Conservation (phyloP, 805 yeast species). For the Kurtzmaniella fragi region DNA sequence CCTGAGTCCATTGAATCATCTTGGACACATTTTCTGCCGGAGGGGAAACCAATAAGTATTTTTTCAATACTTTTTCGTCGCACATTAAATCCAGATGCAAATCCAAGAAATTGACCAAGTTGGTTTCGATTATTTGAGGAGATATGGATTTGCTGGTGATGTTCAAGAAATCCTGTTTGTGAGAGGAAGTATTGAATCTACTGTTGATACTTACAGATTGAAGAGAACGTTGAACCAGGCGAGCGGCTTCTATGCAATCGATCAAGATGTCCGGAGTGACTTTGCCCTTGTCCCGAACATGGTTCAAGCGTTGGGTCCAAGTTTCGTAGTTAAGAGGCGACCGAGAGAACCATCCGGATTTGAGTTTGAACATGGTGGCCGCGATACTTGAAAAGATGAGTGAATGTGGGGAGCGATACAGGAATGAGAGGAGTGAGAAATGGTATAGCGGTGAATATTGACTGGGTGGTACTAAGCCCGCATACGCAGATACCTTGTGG, state of each 20-base stretch:
- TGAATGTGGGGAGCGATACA: no score
- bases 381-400: slow-evolving; percentile 1
- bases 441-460: no score
- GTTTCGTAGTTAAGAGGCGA: slow-evolving; percentile 24
- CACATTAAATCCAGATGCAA: not conserved
- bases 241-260: slow-evolving; percentile 19
- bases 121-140: slow-evolving; percentile 1
- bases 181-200: not conserved
- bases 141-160: not conserved
- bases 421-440: not conserved
- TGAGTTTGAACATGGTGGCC: slow-evolving; percentile 1
- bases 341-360: slow-evolving; percentile 9
- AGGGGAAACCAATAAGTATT: slow-evolving; percentile 16
- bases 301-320: slow-evolving; percentile 13
- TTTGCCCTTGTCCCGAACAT: not conserved
- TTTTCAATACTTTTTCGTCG: slow-evolving; percentile 7
- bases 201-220: not conserved
- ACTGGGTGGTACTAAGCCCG: not conserved
- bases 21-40: slow-evolving; percentile 9
- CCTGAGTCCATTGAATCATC: not conserved
- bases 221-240: slow-evolving; percentile 5
- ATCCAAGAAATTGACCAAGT: not conserved
- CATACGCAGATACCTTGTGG: no score
- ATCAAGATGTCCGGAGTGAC: slow-evolving; percentile 6
- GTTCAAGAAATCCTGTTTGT: no score